Evolutionary conservation across 768 basidiomycete species (phyloP).

Genomic region (Auriscalpium vulgare): DNA sequence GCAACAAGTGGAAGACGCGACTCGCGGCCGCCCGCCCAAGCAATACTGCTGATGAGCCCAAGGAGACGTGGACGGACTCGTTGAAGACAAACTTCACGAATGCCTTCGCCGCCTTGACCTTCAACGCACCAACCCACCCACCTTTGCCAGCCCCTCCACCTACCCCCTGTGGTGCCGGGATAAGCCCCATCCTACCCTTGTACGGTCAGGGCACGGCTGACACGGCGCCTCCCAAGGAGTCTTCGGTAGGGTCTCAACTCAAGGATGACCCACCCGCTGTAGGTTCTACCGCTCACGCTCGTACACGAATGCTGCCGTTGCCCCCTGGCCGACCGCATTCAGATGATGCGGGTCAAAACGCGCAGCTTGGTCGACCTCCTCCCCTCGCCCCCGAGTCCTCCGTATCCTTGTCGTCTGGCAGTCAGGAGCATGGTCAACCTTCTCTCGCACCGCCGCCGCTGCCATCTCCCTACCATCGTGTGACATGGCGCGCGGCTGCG

Average conservation of each 20-base stretch:
- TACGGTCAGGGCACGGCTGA: too few species aligned
- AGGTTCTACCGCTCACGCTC: neutral
- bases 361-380: too few species aligned
- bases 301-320: neutral
- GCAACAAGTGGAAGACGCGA: slow-evolving; percentile 8
- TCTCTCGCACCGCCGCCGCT: neutral
- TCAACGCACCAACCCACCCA: neutral
- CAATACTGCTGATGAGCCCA: neutral
- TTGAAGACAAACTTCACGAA: slow-evolving; percentile 10
- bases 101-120: slow-evolving; percentile 6
- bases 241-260: slow-evolving; percentile 16
- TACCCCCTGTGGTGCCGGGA: slow-evolving; percentile 1
- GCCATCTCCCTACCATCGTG: neutral
- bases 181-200: slow-evolving; percentile 18
- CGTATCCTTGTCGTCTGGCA: neutral
- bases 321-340: neutral
- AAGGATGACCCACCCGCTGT: slow-evolving; percentile 9
- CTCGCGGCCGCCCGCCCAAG: slow-evolving; percentile 2
- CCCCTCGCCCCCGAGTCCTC: too few species aligned
- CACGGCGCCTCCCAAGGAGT: too few species aligned
- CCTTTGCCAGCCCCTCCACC: neutral
- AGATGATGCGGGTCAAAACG: too few species aligned
- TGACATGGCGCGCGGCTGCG: too few species aligned
- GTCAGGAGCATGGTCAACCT: neutral
- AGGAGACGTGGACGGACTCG: slow-evolving; percentile 12